Conservation (phyloP, 202 grass and related monocot species). For the Setaria italica region DNA sequence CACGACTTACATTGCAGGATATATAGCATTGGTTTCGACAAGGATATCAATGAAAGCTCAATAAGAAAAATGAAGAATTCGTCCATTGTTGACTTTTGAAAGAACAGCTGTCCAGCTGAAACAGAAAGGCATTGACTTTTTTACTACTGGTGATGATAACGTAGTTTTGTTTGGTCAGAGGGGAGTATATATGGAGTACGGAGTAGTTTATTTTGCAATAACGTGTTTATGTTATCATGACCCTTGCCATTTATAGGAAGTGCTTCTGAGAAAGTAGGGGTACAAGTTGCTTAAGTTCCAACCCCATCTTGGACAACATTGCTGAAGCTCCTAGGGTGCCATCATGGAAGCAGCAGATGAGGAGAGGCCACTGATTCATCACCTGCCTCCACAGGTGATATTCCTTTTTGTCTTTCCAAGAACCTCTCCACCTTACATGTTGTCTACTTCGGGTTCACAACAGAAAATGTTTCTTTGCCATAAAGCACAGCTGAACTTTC, state of each 20-base stretch:
- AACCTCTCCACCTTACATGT: neutral
- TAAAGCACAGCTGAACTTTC: neutral
- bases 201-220: neutral
- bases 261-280: neutral
- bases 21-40: neutral
- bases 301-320: neutral
- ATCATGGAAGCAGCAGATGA: slow-evolving; percentile 12
- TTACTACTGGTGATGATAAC: neutral
- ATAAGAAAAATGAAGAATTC: neutral
- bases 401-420: neutral
- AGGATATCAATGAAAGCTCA: neutral
- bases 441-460: neutral
- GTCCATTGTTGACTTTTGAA: neutral
- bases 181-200: neutral
- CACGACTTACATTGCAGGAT: neutral
- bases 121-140: neutral
- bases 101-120: neutral
- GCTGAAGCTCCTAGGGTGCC: neutral
- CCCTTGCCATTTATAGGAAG: neutral
- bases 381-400: neutral
- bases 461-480: neutral
- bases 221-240: neutral
- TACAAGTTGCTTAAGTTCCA: neutral
- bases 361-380: slow-evolving; percentile 32
- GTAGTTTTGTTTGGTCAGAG: neutral